phyloP scores from a whole-genome alignment of 352 stramenopile genomes.

The Albugo laibachii region DNA sequence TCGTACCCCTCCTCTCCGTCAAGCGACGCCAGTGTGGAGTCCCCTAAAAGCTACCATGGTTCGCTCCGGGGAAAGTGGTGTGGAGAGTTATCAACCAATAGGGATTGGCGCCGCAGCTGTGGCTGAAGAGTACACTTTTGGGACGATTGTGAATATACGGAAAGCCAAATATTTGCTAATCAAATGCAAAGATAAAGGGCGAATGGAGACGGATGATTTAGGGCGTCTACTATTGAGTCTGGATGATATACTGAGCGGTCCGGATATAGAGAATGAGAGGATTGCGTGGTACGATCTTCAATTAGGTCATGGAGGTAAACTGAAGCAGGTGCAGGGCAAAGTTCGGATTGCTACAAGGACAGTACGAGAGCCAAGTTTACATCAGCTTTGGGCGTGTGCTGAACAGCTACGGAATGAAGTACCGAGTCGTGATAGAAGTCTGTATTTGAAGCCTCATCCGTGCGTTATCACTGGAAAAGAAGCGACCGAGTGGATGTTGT shows the following conservation, averaged over 20 bases:
- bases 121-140: conserved; percentile 75
- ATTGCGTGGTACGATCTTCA: conserved; percentile 77
- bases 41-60: conserved; percentile 63
- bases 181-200: conserved; percentile 79
- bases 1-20: conserved; percentile 40
- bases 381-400: conserved; percentile 65
- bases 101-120: conserved; percentile 63
- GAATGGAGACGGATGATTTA: conserved; percentile 64
- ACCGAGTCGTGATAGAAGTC: conserved; percentile 35
- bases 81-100: conserved; percentile 69
- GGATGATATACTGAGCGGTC: conserved; percentile 51
- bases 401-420: conserved; percentile 72
- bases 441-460: conserved; percentile 72
- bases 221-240: conserved; percentile 57
- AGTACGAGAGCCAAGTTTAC: conserved; percentile 56
- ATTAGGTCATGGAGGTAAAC: conserved; percentile 49
- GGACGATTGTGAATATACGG: conserved; percentile 48
- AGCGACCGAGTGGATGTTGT: conserved; percentile 68
- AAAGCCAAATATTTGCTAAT: conserved; percentile 66
- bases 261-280: conserved; percentile 38
- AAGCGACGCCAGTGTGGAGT: conserved; percentile 56
- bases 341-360: conserved; percentile 71
- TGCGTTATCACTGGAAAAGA: conserved; percentile 66
- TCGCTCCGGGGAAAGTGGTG: conserved; percentile 48
- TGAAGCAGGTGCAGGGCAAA: conserved; percentile 74